Conservation (phyloP, 768 basidiomycete genomes). For the Tulasnella sp. region DNA sequence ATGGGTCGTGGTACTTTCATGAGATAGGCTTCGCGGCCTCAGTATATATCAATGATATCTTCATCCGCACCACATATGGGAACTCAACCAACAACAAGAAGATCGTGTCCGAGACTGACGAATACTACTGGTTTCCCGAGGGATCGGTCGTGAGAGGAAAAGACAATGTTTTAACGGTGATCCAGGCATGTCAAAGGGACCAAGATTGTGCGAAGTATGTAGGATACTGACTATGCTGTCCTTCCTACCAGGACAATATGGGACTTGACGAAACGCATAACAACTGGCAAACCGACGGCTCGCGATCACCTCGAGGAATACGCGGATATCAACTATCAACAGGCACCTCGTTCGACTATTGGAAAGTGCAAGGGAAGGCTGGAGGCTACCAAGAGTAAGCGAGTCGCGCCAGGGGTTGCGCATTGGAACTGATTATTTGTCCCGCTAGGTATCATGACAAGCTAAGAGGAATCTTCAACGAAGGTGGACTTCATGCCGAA, state of each 20-base stretch:
- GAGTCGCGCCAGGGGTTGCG: background rate
- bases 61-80: constrained; percentile 61
- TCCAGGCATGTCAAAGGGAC: constrained; percentile 39
- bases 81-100: constrained; percentile 59
- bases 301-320: constrained; percentile 67
- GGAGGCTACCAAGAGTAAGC: constrained; percentile 56
- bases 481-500: constrained; percentile 63
- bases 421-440: background rate
- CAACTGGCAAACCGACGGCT: constrained; percentile 40
- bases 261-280: constrained; percentile 53
- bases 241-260: constrained; percentile 54
- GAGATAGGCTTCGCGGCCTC: constrained; percentile 64
- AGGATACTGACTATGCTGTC: background rate
- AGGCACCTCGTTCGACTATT: constrained; percentile 43
- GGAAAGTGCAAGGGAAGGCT: constrained; percentile 67
- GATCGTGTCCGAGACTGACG: constrained; percentile 55
- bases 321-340: constrained; percentile 60
- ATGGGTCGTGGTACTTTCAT: background rate
- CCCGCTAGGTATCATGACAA: constrained; percentile 59
- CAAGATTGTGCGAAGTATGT: background rate
- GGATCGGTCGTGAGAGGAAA: constrained; percentile 38
- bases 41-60: constrained; percentile 65
- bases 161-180: constrained; percentile 68
- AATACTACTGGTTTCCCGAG: constrained; percentile 49
- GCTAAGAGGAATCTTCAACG: constrained; percentile 55